Evolutionary conservation across 2,329 filamentous ascomycete species (phyloP).

Genomic region (Meredithiella fracta): DNA sequence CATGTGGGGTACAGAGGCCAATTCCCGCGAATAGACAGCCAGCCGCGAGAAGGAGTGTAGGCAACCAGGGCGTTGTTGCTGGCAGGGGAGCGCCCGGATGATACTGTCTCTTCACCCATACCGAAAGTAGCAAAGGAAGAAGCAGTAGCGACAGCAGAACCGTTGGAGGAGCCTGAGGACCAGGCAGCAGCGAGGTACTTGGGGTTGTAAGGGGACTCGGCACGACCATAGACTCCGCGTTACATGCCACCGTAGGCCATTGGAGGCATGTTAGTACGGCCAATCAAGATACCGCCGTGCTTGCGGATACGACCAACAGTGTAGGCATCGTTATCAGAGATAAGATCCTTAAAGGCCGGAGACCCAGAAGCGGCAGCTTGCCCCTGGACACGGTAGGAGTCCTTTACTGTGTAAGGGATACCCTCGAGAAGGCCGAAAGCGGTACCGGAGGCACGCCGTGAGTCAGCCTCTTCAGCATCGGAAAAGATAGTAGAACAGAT

Average conservation of each 20-base stretch:
- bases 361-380: conserved; percentile 38
- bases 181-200: conserved; percentile 37
- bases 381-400: conserved; percentile 36
- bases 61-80: conserved; percentile 39
- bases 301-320: conserved; percentile 30
- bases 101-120: conserved; percentile 38
- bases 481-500: conserved; percentile 19
- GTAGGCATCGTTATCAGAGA: conserved; percentile 35
- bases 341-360: conserved; percentile 33
- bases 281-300: conserved; percentile 33
- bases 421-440: conserved; percentile 28
- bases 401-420: conserved; percentile 41
- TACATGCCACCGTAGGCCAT: conserved; percentile 45
- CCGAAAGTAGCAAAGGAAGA: conserved; percentile 36
- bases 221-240: conserved; percentile 37
- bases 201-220: conserved; percentile 38
- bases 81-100: conserved; percentile 38
- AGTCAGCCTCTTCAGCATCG: conserved; percentile 20
- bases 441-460: conserved; percentile 16
- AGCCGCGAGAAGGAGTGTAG: conserved; percentile 37
- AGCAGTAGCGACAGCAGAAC: conserved; percentile 33
- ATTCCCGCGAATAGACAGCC: conserved; percentile 34
- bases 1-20: conserved; percentile 41
- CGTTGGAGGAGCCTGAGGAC: conserved; percentile 41
- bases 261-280: conserved; percentile 19